Conservation (phyloP, 768 basidiomycete genomes). For the Lactarius tabidus region DNA sequence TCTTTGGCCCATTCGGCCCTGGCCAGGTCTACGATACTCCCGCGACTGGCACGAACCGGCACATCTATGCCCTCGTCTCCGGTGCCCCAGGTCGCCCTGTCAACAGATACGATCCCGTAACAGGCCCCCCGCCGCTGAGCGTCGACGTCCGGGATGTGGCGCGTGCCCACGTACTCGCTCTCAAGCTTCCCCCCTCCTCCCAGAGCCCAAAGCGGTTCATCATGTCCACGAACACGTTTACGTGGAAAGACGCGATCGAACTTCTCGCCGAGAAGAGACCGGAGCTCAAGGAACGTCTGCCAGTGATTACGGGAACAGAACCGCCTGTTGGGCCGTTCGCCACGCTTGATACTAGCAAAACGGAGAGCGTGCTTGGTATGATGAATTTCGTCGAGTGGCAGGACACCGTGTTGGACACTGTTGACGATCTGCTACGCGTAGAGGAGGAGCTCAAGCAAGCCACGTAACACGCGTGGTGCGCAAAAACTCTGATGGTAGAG, state of each 20-base stretch:
- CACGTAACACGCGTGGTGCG: neutral
- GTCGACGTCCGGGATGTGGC: constrained; percentile 35
- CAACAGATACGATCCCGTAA: constrained; percentile 19
- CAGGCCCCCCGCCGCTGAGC: constrained; percentile 23
- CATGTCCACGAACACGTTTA: constrained; percentile 28
- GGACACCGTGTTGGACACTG: constrained; percentile 20
- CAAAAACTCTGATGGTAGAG: neutral
- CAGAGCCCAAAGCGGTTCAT: constrained; percentile 26
- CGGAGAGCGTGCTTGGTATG: constrained; percentile 12
- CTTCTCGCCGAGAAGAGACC: constrained; percentile 28
- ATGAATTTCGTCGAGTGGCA: constrained; percentile 18
- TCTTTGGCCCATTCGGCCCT: constrained; percentile 30
- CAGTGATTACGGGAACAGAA: constrained; percentile 14
- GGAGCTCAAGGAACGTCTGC: constrained; percentile 28
- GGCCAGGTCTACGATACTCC: constrained; percentile 25
- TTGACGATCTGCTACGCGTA: constrained; percentile 20
- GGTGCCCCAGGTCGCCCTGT: constrained; percentile 24
- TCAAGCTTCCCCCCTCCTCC: constrained; percentile 13
- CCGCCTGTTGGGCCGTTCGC: neutral
- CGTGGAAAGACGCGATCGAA: constrained; percentile 30
- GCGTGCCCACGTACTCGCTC: constrained; percentile 31
- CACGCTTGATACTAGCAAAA: constrained; percentile 5
- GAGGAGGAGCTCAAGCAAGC: constrained; percentile 11
- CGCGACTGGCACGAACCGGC: constrained; percentile 27
- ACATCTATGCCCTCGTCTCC: constrained; percentile 29